Percentiles rank a stretch among this genome's conserved stretches.
phyloP scores from a whole-genome alignment of 1,284 basidiomycete species.

The Erythrobasidium hasegawianum region DNA sequence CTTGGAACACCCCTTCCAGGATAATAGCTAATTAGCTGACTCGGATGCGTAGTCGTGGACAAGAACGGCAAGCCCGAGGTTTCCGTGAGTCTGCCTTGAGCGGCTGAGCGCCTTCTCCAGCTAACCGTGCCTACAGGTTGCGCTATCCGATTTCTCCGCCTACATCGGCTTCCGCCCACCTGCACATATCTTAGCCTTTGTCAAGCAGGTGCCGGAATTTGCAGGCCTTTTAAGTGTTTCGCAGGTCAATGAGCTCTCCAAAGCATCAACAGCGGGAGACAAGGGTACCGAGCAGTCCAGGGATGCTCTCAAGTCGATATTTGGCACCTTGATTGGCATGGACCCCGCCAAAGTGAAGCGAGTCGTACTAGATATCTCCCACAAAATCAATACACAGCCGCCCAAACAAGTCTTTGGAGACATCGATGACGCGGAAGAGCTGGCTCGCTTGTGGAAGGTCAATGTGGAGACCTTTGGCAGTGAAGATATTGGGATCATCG shows the following conservation, averaged over 20 bases:
- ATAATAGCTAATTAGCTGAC: background rate
- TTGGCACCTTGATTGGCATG: slow-evolving; percentile 36
- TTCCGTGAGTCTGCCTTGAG: slow-evolving; percentile 19
- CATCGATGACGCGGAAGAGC: slow-evolving; percentile 36
- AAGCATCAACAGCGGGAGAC: slow-evolving; percentile 10
- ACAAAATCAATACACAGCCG: slow-evolving; percentile 30
- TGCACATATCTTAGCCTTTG: slow-evolving; percentile 32
- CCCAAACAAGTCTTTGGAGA: slow-evolving; percentile 35
- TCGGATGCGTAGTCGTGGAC: slow-evolving; percentile 34
- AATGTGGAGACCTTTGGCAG: slow-evolving; percentile 36
- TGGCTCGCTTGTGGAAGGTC: slow-evolving; percentile 36
- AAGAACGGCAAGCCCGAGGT: slow-evolving; percentile 41
- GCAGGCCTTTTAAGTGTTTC: slow-evolving; percentile 23
- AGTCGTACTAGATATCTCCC: slow-evolving; percentile 19
- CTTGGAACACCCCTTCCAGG: too few relatives aligned
- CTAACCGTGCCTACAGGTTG: slow-evolving; percentile 17
- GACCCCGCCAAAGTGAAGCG: slow-evolving; percentile 28
- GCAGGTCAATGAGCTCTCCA: slow-evolving; percentile 18
- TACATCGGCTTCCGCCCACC: slow-evolving; percentile 40
- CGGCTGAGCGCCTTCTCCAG: background rate
- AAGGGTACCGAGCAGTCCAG: background rate
- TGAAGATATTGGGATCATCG: slow-evolving; percentile 36
- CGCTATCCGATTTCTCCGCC: slow-evolving; percentile 41
- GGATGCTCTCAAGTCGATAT: slow-evolving; percentile 34
- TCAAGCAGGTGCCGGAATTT: slow-evolving; percentile 35